A percentile compares a stretch with the other conserved stretches of the same genome.
Conservation (phyloP, 78 protist species). For the Planoprotostelium fungivorum region DNA sequence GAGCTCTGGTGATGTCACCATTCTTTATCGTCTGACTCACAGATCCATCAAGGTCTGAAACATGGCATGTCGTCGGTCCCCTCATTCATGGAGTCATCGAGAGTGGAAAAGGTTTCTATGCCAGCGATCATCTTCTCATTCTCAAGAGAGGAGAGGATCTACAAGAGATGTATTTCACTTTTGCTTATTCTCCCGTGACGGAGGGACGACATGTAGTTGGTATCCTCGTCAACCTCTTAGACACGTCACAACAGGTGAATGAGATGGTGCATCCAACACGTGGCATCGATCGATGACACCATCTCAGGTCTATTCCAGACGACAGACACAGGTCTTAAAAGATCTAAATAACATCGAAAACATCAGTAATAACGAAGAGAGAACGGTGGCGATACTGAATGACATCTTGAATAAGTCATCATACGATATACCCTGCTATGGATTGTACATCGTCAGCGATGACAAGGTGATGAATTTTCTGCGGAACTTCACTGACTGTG, state of each 20-base stretch:
- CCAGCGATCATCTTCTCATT: neutral
- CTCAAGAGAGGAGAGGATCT: neutral
- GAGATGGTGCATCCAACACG: no score
- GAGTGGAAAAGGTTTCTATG: neutral
- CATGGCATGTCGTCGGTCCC: neutral
- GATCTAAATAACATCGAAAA: no score
- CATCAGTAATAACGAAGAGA: no score
- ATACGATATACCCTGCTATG: no score
- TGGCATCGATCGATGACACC: no score
- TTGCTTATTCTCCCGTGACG: neutral
- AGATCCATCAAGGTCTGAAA: neutral
- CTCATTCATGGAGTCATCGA: neutral
- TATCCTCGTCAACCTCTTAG: neutral
- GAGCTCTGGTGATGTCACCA: neutral
- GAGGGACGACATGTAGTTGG: neutral
- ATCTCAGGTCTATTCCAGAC: no score
- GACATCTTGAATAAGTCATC: no score
- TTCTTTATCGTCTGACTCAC: neutral
- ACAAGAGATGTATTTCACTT: neutral
- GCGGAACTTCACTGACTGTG: no score
- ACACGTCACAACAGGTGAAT: neutral
- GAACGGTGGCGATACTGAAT: no score
- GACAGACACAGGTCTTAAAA: no score
- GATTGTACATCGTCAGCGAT: no score
- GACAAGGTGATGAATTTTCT: no score